phyloP scores from a whole-genome alignment of 805 yeast species.

The Wickerhamomyces alni region DNA sequence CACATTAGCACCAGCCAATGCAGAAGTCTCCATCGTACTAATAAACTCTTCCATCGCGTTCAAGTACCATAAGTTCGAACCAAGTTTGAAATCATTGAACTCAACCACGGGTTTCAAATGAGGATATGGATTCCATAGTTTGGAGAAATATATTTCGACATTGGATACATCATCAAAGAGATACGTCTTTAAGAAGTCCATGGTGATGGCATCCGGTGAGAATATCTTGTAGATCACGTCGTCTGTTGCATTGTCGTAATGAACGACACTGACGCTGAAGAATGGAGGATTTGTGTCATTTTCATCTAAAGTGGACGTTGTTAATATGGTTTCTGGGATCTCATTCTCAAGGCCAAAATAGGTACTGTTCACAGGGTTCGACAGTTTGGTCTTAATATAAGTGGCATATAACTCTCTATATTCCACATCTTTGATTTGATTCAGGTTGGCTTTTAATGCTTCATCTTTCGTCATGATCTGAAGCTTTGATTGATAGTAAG shows the following conservation, averaged over 20 bases:
- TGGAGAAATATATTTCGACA: constrained; percentile 24
- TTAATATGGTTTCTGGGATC: constrained; percentile 24
- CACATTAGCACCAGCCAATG: constrained; percentile 43
- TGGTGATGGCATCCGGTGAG: constrained; percentile 22
- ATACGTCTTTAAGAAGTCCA: constrained; percentile 11
- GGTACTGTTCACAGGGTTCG: constrained; percentile 15
- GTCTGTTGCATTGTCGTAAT: constrained; percentile 20
- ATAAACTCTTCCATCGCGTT: constrained; percentile 40
- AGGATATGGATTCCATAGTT: constrained; percentile 42
- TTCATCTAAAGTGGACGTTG: constrained; percentile 20
- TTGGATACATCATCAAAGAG: constrained; percentile 16
- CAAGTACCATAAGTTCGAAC: constrained; percentile 33
- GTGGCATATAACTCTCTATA: constrained; percentile 37
- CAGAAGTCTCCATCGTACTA: constrained; percentile 48
- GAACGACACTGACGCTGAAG: constrained; percentile 28
- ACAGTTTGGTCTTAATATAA: constrained; percentile 23
- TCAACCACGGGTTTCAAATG: constrained; percentile 24
- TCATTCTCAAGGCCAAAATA: constrained; percentile 12
- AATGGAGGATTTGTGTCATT: constrained; percentile 19
- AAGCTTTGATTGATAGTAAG: constrained; percentile 25
- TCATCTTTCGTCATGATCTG: constrained; percentile 13
- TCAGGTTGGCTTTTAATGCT: constrained; percentile 1
- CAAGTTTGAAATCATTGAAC: constrained; percentile 27
- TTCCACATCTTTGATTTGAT: constrained; percentile 20
- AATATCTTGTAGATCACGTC: constrained; percentile 39